These are phyloP conservation scores for Backusella sp. DNA, from an alignment of 192 early-diverging fungal genomes.

Conservation along the genomic window DNA sequence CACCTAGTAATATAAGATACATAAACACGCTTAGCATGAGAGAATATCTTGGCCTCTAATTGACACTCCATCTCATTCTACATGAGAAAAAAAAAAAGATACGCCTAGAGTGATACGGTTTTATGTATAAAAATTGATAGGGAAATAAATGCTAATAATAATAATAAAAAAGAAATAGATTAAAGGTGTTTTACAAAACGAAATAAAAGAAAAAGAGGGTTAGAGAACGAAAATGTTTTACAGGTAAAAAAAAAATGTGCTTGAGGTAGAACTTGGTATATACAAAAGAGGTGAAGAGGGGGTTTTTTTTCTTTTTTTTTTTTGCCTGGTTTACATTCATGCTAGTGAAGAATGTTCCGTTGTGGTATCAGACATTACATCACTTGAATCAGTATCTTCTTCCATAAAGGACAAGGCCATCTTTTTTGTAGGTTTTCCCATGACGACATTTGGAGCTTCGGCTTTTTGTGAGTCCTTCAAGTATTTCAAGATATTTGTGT, in stretches of 20 bases:
- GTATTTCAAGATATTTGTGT: neutral
- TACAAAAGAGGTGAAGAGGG: neutral
- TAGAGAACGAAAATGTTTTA: neutral
- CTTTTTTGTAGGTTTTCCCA: conserved; percentile 1
- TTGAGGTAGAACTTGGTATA: neutral
- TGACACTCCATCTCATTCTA: too few relatives aligned
- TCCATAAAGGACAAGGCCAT: neutral
- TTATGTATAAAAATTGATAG: neutral
- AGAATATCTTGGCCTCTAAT: too few relatives aligned
- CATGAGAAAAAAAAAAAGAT: neutral
- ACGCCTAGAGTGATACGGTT: neutral
- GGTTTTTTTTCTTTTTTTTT: neutral
- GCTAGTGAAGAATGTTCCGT: neutral
- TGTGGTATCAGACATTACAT: neutral
- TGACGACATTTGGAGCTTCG: neutral
- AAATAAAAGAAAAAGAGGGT: neutral
- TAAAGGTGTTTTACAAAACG: neutral
- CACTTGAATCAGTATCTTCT: neutral
- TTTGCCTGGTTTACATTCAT: neutral
- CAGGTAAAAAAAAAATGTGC: neutral
- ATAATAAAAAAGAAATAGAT: too few relatives aligned
- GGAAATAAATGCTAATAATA: neutral
- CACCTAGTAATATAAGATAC: too few relatives aligned
- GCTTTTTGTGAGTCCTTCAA: neutral
- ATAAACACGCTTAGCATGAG: too few relatives aligned